Evolutionary conservation across 306 rosid species (phyloP).

Genomic region (Rosa multiflora): DNA sequence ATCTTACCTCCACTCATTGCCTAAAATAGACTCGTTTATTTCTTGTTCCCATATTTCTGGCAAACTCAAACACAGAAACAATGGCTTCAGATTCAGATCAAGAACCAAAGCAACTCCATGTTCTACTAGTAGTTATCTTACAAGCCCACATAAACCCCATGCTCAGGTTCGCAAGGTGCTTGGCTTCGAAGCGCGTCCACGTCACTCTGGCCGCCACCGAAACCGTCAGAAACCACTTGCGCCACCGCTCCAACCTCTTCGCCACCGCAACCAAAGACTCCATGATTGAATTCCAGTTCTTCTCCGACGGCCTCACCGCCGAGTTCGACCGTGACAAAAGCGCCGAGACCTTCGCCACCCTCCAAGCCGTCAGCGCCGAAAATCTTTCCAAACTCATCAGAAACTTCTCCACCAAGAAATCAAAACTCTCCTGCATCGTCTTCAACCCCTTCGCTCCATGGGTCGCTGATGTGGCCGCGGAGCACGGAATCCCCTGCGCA

Average conservation of each 20-base stretch:
- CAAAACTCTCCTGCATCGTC: slow-evolving; percentile 34
- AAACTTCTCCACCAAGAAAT: slow-evolving; percentile 16
- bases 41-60: neutral
- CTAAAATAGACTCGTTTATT: neutral
- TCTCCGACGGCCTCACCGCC: slow-evolving; percentile 47
- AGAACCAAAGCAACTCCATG: slow-evolving; percentile 10
- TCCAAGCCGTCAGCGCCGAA: slow-evolving; percentile 25
- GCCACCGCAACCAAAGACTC: neutral
- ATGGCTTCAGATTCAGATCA: slow-evolving; percentile 1
- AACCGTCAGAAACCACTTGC: slow-evolving; percentile 28
- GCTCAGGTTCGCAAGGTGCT: slow-evolving; percentile 43
- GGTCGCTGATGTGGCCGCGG: slow-evolving; percentile 33
- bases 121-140: slow-evolving; percentile 42
- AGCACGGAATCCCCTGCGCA: slow-evolving; percentile 48
- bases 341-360: neutral
- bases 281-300: slow-evolving; percentile 39
- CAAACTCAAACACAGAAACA: neutral
- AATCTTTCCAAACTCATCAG: slow-evolving; percentile 38
- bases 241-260: slow-evolving; percentile 13
- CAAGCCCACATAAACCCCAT: slow-evolving; percentile 67
- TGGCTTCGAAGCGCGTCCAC: slow-evolving; percentile 39
- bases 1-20: neutral
- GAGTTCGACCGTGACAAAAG: slow-evolving; percentile 40
- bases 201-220: slow-evolving; percentile 48
- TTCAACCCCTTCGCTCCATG: slow-evolving; percentile 51